Evolutionary conservation across 495 filamentous ascomycete genomes (phyloP), one percentile per base, ranked within the genome.

Genomic region (Xylaria sp.): DNA sequence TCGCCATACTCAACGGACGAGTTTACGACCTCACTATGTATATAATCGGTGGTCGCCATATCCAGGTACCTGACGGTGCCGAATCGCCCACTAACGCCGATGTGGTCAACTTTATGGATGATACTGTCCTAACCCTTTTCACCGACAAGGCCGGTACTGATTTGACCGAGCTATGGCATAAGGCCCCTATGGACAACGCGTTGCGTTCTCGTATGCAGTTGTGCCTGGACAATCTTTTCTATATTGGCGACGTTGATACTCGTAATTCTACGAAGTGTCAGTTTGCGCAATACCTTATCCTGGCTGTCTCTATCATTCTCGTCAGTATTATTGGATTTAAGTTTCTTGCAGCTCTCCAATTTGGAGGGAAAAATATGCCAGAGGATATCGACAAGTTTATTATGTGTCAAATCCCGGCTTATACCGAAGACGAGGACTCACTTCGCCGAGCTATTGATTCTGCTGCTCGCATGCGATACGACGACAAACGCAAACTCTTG

Each of bases 361-460:
- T 99, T 73, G 90, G 92, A 44, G 89, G 84, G 77, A 98, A 97
- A 85, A 97, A 91, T 68, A 84, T 94, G 35, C 96, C 96, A 0
- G 96, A 98, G 82, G 95, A 97, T 77, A 86, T 98, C 48, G 96
- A 99, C 83, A 98, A 98, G 79, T 99, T 99, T 78, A 85, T 99
- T 77, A 98, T 99, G 80, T 97, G 93, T 79, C 97, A 97, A 81
- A 94, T 99, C 43, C 96, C 96, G 3, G 96, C 92, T 14, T 99
- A 99, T 80, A 99, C 96, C 3, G 96, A 99, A 84, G 96, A 97
- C 76, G 96, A 99, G 80, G 96, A 99, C 2, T 97, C 95, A 40
- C 86, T 99, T 14, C 92, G 96, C 68, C 94, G 94, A 83, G 97
- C 95, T 71, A 96, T 99, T 76, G 96, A 99, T 80, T 98, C 96